Evolutionary conservation across 164 flowering plant species (phyloP).

Genomic region (Platanus orientalis): DNA sequence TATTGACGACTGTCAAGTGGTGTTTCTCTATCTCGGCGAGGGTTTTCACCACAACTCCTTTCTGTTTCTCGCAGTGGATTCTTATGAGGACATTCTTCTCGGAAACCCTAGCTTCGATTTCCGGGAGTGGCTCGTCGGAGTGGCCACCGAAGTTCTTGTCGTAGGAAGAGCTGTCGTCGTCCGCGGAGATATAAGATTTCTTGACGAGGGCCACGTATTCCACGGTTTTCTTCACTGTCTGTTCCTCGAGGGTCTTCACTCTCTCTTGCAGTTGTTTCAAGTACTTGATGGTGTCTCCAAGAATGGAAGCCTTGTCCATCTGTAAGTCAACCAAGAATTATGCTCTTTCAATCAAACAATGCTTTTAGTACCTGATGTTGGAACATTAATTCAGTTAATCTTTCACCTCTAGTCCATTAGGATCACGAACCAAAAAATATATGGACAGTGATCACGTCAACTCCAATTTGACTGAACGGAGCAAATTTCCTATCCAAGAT

Average conservation of each 20-base stretch:
- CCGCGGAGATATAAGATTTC: conserved; percentile 15
- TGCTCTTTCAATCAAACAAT: too few relatives aligned
- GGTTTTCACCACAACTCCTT: conserved; percentile 25
- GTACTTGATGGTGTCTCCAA: conserved; percentile 81
- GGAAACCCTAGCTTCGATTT: conserved; percentile 44
- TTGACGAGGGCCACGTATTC: conserved; percentile 62
- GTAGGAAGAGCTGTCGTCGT: conserved; percentile 24
- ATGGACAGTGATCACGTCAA: too few relatives aligned
- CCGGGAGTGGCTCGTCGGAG: conserved; percentile 29
- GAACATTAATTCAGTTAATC: too few relatives aligned
- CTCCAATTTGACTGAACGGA: too few relatives aligned
- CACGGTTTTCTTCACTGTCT: conserved; percentile 44
- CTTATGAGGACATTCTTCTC: conserved; percentile 37
- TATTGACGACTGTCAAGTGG: conserved; percentile 28
- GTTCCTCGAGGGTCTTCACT: conserved; percentile 72
- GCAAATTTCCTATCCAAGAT: too few relatives aligned
- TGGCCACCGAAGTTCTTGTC: conserved; percentile 19
- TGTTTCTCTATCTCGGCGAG: conserved; percentile 38
- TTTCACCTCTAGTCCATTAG: too few relatives aligned
- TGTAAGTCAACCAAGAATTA: conserved; percentile 18
- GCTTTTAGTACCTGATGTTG: too few relatives aligned
- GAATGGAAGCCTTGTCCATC: conserved; percentile 96
- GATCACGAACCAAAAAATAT: too few relatives aligned
- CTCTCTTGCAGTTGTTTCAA: conserved; percentile 77
- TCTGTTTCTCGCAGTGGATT: conserved; percentile 36